Percentiles rank a stretch among this genome's conserved stretches.
These are phyloP conservation scores for Mixia osmundae DNA, from an alignment of 1,284 basidiomycete species.

Conservation along the genomic window DNA sequence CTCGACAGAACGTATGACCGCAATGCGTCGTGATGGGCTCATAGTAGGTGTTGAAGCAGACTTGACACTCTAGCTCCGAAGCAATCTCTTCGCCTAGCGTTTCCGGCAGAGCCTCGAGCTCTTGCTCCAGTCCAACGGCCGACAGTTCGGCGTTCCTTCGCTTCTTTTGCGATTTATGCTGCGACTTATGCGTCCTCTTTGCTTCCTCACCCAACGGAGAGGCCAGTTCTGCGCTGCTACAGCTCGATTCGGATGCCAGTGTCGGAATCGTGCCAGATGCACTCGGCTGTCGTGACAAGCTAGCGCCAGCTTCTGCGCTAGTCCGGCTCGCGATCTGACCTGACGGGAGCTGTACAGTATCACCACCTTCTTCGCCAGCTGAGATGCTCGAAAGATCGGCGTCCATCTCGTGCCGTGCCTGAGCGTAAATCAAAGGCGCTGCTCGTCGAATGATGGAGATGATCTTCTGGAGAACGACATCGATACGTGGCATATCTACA, in stretches of 20 bases:
- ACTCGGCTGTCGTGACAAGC: conserved; percentile 3
- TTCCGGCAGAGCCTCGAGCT: conserved; percentile 1
- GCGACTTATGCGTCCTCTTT: conserved; percentile 2
- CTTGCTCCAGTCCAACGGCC: too few species aligned
- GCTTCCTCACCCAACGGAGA: background rate
- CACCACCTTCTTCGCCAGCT: background rate
- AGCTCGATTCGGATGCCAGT: conserved; percentile 1
- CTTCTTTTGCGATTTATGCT: background rate
- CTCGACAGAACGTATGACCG: conserved; percentile 80
- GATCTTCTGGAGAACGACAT: conserved; percentile 13
- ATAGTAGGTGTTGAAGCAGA: conserved; percentile 62
- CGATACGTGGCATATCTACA: conserved; percentile 8
- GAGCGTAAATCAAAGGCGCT: too few species aligned
- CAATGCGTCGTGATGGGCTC: conserved; percentile 79
- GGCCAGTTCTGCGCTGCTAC: background rate
- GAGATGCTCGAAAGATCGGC: conserved; percentile 3
- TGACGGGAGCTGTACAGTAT: background rate
- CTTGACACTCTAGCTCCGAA: conserved; percentile 60
- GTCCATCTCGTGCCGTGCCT: too few species aligned
- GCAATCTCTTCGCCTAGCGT: conserved; percentile 30
- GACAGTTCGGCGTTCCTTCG: too few species aligned
- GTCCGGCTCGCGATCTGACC: conserved; percentile 3
- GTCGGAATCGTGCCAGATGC: background rate
- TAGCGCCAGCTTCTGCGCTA: conserved; percentile 11
- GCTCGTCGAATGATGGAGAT: conserved; percentile 7